Conservation (phyloP, 352 stramenopile species). For the Thalassiosira gravida region DNA sequence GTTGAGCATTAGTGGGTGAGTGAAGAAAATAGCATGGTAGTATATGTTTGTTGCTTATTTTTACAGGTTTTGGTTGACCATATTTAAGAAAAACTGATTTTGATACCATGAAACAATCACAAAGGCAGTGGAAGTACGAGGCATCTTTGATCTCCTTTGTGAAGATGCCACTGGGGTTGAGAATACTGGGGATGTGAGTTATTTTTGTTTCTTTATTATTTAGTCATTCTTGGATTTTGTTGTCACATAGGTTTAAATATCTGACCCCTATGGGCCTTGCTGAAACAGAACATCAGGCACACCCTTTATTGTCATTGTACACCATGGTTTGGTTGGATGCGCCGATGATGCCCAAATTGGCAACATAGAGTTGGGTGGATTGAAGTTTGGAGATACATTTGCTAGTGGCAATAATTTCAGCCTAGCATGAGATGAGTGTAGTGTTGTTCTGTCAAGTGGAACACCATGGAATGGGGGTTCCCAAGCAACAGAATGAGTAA, state of each 20-base stretch:
- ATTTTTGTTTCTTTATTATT: background rate
- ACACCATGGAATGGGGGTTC: background rate
- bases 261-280: slow-evolving; percentile 18
- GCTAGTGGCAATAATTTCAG: background rate
- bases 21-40: too few relatives aligned
- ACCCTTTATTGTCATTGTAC: slow-evolving; percentile 47
- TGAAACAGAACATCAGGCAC: slow-evolving; percentile 19
- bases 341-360: background rate
- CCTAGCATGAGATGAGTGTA: background rate
- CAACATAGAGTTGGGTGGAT: background rate
- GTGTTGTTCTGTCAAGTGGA: background rate
- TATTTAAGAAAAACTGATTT: slow-evolving; percentile 5
- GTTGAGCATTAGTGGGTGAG: too few relatives aligned
- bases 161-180: slow-evolving; percentile 42
- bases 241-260: slow-evolving; percentile 35
- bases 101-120: slow-evolving; percentile 41
- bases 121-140: slow-evolving; percentile 28
- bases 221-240: slow-evolving; percentile 22
- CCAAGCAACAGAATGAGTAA: background rate
- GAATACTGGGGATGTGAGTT: slow-evolving; percentile 17
- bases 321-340: background rate
- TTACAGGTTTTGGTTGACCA: too few relatives aligned
- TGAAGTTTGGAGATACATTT: background rate
- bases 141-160: slow-evolving; percentile 51
- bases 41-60: too few relatives aligned